Conservation (phyloP, 148 eudicot genomes). For the Rhododendron mucronatum region DNA sequence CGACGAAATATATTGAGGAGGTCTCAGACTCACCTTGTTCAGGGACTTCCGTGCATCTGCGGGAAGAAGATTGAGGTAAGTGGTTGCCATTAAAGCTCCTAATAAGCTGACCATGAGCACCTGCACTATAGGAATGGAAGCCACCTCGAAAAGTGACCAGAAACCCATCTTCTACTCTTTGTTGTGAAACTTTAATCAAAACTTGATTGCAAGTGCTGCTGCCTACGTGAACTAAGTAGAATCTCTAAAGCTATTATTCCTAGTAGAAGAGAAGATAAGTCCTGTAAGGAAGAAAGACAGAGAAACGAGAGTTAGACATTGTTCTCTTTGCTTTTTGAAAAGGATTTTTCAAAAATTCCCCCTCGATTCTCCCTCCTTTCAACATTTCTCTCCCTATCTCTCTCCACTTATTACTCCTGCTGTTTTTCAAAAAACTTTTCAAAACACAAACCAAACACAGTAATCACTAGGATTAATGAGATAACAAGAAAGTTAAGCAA, state of each 20-base stretch:
- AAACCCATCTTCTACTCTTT: conserved; percentile 26
- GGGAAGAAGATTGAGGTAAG: conserved; percentile 27
- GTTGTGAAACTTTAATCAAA: neutral
- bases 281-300: neutral
- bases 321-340: too few species aligned
- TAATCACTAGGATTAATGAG: neutral
- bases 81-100: conserved; percentile 42
- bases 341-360: too few species aligned
- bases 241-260: neutral
- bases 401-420: too few species aligned
- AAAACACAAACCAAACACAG: too few species aligned
- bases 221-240: neutral
- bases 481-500: neutral
- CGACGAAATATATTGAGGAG: neutral
- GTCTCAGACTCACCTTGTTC: conserved; percentile 28
- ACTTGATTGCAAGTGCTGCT: neutral
- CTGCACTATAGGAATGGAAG: conserved; percentile 29
- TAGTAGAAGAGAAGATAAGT: conserved; percentile 8
- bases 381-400: too few species aligned
- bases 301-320: neutral
- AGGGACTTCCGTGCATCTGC: conserved; percentile 24
- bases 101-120: conserved; percentile 24
- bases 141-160: conserved; percentile 25
- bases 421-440: too few species aligned
- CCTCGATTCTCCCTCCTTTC: too few species aligned